Conservation (phyloP, 108 stramenopile genomes). For the Schizochytrium sp. region DNA sequence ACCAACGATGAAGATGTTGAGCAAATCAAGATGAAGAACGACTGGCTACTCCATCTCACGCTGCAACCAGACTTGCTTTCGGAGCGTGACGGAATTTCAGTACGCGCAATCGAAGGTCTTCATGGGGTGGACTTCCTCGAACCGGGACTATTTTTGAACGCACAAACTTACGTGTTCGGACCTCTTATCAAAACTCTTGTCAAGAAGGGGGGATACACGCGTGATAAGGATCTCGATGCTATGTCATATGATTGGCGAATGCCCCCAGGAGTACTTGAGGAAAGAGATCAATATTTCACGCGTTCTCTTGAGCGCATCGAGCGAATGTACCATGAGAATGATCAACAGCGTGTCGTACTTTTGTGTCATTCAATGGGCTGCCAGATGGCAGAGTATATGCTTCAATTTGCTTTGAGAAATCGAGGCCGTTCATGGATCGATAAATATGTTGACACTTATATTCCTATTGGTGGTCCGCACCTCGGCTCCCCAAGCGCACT, state of each 20-base stretch:
- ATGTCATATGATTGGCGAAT: conserved; percentile 76
- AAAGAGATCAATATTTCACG: conserved; percentile 71
- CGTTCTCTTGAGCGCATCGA: conserved; percentile 66
- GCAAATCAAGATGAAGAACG: conserved; percentile 58
- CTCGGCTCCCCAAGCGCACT: conserved; percentile 76
- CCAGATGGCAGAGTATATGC: conserved; percentile 69
- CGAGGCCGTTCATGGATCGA: conserved; percentile 76
- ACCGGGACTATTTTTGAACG: conserved; percentile 65
- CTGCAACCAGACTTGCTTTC: conserved; percentile 63
- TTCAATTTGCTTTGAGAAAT: conserved; percentile 65
- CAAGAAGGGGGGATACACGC: conserved; percentile 66
- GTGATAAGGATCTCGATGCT: conserved; percentile 69
- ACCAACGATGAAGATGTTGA: conserved; percentile 61
- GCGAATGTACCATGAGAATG: conserved; percentile 63
- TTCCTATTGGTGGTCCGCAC: conserved; percentile 80
- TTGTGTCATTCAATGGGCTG: conserved; percentile 71
- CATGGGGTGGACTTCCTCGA: conserved; percentile 71
- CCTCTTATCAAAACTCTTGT: conserved; percentile 67
- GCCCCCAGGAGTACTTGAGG: conserved; percentile 69
- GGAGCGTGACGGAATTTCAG: conserved; percentile 65
- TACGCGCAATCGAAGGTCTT: conserved; percentile 68
- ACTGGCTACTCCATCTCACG: conserved; percentile 66
- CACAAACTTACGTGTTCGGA: conserved; percentile 70
- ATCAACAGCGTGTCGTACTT: conserved; percentile 68
- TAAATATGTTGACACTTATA: conserved; percentile 75